A percentile compares a stretch with the other conserved stretches of the same genome.
phyloP scores from a whole-genome alignment of 768 basidiomycete species.

The Gymnopilus junonius region DNA sequence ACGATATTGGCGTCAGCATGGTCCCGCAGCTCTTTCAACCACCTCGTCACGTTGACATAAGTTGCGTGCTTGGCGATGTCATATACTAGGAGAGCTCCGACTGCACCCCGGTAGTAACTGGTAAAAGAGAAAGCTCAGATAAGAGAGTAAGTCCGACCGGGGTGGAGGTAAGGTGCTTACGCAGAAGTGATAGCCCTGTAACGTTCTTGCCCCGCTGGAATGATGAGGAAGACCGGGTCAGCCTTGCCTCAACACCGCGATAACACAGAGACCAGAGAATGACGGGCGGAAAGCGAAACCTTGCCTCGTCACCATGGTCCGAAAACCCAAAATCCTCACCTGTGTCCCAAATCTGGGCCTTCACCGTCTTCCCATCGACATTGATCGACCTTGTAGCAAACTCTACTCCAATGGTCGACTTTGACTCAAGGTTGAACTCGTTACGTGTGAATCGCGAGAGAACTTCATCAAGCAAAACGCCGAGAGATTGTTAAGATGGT shows the following conservation, averaged over 20 bases:
- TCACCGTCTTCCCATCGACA: slow-evolving; percentile 96
- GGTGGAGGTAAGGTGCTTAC: slow-evolving; percentile 45
- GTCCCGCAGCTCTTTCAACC: slow-evolving; percentile 96
- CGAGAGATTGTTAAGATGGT: slow-evolving; percentile 5
- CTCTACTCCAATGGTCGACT: slow-evolving; percentile 99
- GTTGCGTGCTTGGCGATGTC: slow-evolving; percentile 95
- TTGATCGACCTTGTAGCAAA: slow-evolving; percentile 95
- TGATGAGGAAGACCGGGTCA: slow-evolving; percentile 2
- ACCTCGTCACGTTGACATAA: slow-evolving; percentile 91
- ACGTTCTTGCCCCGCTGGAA: slow-evolving; percentile 90
- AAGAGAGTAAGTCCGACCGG: background rate
- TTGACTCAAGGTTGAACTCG: slow-evolving; percentile 98
- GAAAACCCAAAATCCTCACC: slow-evolving; percentile 53
- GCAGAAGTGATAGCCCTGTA: slow-evolving; percentile 98
- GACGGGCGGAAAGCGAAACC: background rate
- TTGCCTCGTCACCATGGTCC: slow-evolving; percentile 14
- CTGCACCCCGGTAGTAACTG: slow-evolving; percentile 97
- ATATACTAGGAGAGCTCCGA: slow-evolving; percentile 91
- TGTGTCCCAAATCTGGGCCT: slow-evolving; percentile 99
- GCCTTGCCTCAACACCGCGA: background rate
- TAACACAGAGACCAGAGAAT: background rate
- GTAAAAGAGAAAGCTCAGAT: slow-evolving; percentile 1
- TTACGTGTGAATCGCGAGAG: slow-evolving; percentile 99
- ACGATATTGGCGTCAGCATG: slow-evolving; percentile 94
- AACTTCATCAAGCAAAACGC: slow-evolving; percentile 53